Evolutionary conservation across 169 alveolate genomes (phyloP).

Genomic region (Plasmodium gallinaceum): DNA sequence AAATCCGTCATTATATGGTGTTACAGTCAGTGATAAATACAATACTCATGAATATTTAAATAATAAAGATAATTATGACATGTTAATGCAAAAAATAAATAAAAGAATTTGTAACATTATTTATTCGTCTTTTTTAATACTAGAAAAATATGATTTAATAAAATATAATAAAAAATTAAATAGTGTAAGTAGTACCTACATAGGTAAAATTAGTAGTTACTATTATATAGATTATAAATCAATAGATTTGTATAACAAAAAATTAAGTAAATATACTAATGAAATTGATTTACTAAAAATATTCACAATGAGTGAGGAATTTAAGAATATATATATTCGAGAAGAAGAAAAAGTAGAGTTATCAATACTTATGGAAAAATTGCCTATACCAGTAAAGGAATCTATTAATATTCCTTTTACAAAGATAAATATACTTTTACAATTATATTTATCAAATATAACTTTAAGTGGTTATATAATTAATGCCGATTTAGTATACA

Average conservation of each 20-base stretch:
- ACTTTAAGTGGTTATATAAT: conserved; percentile 97
- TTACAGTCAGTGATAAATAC: conserved; percentile 72
- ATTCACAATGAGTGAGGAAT: conserved; percentile 97
- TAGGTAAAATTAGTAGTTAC: conserved; percentile 98
- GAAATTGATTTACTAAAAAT: conserved; percentile 96
- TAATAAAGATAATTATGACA: conserved; percentile 16
- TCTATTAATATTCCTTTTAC: conserved; percentile 89
- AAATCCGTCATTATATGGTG: conserved; percentile 93
- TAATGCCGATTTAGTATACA: conserved; percentile 98
- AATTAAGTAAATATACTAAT: conserved; percentile 90
- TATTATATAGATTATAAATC: conserved; percentile 97
- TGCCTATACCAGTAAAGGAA: conserved; percentile 94
- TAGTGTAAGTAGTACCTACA: conserved; percentile 93
- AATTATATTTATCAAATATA: conserved; percentile 96
- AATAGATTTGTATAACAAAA: conserved; percentile 95
- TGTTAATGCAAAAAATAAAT: conserved; percentile 67
- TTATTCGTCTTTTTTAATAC: conserved; percentile 93
- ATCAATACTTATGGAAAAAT: conserved; percentile 93
- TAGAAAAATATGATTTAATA: conserved; percentile 94
- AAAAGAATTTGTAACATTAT: conserved; percentile 70
- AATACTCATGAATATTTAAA: conserved; percentile 29
- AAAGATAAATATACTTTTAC: conserved; percentile 96
- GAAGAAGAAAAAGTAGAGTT: conserved; percentile 98
- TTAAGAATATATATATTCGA: conserved; percentile 96
- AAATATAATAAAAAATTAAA: conserved; percentile 95